A percentile compares a stretch with the other conserved stretches of the same genome.
Evolutionary conservation across 768 basidiomycete genomes (phyloP).

Genomic region (Solioccasus polychromus): DNA sequence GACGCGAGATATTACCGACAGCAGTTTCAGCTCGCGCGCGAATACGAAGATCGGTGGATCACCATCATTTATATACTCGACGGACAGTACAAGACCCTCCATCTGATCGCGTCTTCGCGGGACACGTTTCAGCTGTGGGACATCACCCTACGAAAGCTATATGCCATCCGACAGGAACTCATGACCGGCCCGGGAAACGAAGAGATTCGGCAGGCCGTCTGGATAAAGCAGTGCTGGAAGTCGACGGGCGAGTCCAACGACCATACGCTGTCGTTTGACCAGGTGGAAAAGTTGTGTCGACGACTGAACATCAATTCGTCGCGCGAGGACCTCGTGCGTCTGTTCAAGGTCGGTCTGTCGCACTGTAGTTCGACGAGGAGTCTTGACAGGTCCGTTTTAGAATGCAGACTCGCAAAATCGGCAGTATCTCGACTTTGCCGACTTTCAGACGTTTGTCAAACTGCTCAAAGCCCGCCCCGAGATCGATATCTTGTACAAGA

Average conservation of each 20-base stretch:
- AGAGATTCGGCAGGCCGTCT: conserved; percentile 63
- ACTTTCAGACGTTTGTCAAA: conserved; percentile 82
- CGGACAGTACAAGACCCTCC: conserved; percentile 80
- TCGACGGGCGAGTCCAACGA: conserved; percentile 61
- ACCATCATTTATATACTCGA: conserved; percentile 80
- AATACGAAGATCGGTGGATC: conserved; percentile 73
- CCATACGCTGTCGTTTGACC: conserved; percentile 63
- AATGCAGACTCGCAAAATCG: conserved; percentile 56
- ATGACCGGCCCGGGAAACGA: conserved; percentile 65
- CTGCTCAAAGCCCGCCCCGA: conserved; percentile 84
- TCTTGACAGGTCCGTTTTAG: conserved; percentile 35
- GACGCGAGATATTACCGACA: conserved; percentile 71
- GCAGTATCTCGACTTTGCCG: conserved; percentile 68
- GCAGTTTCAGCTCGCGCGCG: conserved; percentile 61
- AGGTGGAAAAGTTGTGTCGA: conserved; percentile 69
- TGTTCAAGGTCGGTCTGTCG: conserved; percentile 51
- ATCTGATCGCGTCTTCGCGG: conserved; percentile 70
- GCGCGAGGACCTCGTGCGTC: conserved; percentile 46
- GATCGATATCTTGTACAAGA: conserved; percentile 61
- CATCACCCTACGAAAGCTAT: conserved; percentile 58
- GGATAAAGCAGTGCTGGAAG: conserved; percentile 85
- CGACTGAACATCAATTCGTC: conserved; percentile 65
- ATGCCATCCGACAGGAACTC: conserved; percentile 63
- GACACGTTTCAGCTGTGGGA: conserved; percentile 66
- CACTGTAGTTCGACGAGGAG: background rate